A percentile compares a stretch with the other conserved stretches of the same genome.
Conservation (phyloP, 179 eudicot genomes). For the Carnegiea gigantea region DNA sequence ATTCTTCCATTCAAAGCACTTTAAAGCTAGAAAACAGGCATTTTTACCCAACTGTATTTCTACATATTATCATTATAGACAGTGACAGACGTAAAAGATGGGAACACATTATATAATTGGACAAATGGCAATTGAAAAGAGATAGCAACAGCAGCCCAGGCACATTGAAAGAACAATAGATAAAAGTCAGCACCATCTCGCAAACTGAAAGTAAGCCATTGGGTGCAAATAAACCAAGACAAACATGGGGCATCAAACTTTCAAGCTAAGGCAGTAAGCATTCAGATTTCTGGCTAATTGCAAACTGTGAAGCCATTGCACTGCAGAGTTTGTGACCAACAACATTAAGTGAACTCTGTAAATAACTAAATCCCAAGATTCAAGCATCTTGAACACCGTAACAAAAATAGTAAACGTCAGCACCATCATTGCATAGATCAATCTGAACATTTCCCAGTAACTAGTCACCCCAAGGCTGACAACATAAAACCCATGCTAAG, state of each 20-base stretch:
- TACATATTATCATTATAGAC: not conserved
- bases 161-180: not conserved
- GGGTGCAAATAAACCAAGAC: not conserved
- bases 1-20: constrained; percentile 46
- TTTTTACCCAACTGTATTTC: constrained; percentile 14
- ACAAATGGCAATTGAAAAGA: not conserved
- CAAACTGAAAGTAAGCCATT: not conserved
- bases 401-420: not conserved
- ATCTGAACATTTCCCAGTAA: not conserved
- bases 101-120: not conserved
- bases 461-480: not conserved
- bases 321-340: not conserved
- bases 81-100: not conserved
- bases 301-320: not conserved
- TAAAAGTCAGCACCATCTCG: not conserved
- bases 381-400: not conserved
- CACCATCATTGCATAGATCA: not conserved
- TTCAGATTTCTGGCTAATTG: not conserved
- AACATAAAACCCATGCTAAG: not conserved
- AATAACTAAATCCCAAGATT: not conserved
- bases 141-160: not conserved
- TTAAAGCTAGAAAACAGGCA: constrained; percentile 25
- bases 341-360: not conserved
- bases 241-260: constrained; percentile 1
- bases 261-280: not conserved